Base-by-base conservation (phyloP, 2,329 filamentous ascomycete species). In the Fusarium cicatricum region DNA sequence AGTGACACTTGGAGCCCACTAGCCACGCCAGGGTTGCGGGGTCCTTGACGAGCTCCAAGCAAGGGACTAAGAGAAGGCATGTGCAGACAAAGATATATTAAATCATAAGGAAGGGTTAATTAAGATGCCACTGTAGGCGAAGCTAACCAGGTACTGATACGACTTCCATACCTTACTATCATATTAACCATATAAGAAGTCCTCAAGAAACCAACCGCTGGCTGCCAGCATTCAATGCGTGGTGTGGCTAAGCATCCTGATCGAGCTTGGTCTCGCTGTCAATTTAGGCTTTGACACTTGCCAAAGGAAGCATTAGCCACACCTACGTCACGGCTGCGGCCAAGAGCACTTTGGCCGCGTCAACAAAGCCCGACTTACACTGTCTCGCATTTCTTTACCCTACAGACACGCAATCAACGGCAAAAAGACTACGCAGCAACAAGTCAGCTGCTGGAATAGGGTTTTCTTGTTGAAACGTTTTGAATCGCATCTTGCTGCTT, bases 1-100 rank as follows among this genome's bases (percentile, higher is more conserved):
- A 32, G 34, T 37, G 39, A 41, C 28, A 37, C 36, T 26, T 26
- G 23, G 6, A 10, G 5, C 23, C 6, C 5, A 10, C 23, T 32
- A 38, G 44, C 44, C 42, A 41, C 46, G 50, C 59, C 59, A 63
- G 63, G 59, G 52, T 60, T 63, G 60, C 50, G 60, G 55, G 50
- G 60, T 23, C 21, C 16, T 15, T 26, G 14, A 11, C 31, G 21
- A 28, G 33, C 26, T 31, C n/a, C n/a, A n/a, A n/a, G n/a, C n/a
- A n/a, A n/a, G n/a, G n/a, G n/a, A n/a, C n/a, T n/a, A n/a, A n/a
- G n/a, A n/a, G n/a, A n/a, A n/a, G n/a, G n/a, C n/a, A n/a, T n/a
- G n/a, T n/a, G n/a, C n/a, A n/a, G n/a, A n/a, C n/a, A n/a, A n/a
- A n/a, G n/a, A n/a, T n/a, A n/a, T n/a, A n/a, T n/a, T n/a, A n/a